phyloP scores from a whole-genome alignment of 305 asterid genomes.

The Fraxinus baroniana region DNA sequence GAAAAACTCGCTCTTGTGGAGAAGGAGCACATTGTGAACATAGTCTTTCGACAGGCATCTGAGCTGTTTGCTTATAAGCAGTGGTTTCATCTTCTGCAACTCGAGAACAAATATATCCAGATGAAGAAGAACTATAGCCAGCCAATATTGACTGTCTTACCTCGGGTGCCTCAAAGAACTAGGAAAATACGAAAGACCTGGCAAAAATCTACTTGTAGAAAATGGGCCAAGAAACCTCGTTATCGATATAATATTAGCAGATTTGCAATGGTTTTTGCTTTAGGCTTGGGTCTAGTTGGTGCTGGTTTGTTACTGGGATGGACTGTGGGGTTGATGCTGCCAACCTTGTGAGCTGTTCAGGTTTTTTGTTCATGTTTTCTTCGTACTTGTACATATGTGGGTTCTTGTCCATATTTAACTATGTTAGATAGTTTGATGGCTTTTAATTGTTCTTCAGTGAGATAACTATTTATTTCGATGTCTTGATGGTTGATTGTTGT shows the following conservation, averaged over 20 bases:
- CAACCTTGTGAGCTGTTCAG: slow-evolving; percentile 23
- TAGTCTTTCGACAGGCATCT: slow-evolving; percentile 75
- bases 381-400: background rate
- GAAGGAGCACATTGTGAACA: slow-evolving; percentile 69
- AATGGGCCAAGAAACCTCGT: slow-evolving; percentile 33
- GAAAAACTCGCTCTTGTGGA: slow-evolving; percentile 65
- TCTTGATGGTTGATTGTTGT: background rate
- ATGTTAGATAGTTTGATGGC: background rate
- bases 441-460: background rate
- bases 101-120: slow-evolving; percentile 64
- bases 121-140: slow-evolving; percentile 43
- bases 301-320: slow-evolving; percentile 89
- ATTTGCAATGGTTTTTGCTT: slow-evolving; percentile 58
- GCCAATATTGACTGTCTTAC: slow-evolving; percentile 37
- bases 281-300: slow-evolving; percentile 84
- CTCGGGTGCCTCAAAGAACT: slow-evolving; percentile 44
- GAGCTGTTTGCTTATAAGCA: slow-evolving; percentile 83
- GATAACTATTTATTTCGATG: background rate
- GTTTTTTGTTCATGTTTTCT: background rate
- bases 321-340: slow-evolving; percentile 78
- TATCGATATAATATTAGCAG: slow-evolving; percentile 36
- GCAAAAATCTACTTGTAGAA: slow-evolving; percentile 36
- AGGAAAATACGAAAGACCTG: slow-evolving; percentile 36
- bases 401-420: background rate
- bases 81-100: slow-evolving; percentile 78